Conservation (phyloP, 768 basidiomycete species). For the Lentinus brumalis region DNA sequence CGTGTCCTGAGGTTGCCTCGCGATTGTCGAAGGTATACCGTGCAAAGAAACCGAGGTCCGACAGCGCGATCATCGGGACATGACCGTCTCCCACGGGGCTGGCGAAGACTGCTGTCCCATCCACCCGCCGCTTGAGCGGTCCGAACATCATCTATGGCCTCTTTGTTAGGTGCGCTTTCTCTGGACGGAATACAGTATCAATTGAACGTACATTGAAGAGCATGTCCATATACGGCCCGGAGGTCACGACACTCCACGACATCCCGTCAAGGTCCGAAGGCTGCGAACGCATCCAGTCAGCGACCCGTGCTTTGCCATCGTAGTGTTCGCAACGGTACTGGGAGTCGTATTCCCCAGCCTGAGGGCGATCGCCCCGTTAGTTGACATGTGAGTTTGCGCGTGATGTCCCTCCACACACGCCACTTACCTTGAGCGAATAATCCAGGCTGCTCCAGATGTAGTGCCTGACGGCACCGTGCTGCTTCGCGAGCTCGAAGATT, state of each 20-base stretch:
- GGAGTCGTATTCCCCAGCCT: conserved; percentile 20
- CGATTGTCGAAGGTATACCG: conserved; percentile 35
- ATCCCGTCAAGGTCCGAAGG: conserved; percentile 34
- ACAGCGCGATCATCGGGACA: conserved; percentile 34
- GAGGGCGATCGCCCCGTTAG: conserved; percentile 6
- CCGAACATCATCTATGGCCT: conserved; percentile 17
- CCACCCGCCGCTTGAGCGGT: conserved; percentile 25
- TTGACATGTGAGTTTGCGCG: background rate
- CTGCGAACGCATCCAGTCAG: conserved; percentile 41
- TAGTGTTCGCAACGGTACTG: conserved; percentile 41
- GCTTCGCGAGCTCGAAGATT: conserved; percentile 43
- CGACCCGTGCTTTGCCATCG: conserved; percentile 44
- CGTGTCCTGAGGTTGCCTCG: conserved; percentile 22
- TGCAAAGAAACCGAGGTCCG: conserved; percentile 35
- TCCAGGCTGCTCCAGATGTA: conserved; percentile 45
- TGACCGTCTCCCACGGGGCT: conserved; percentile 23
- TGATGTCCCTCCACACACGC: background rate
- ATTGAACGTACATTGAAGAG: conserved; percentile 9
- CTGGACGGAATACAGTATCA: background rate
- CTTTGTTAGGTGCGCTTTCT: background rate
- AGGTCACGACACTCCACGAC: conserved; percentile 42
- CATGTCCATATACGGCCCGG: conserved; percentile 28
- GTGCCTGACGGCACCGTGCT: conserved; percentile 37
- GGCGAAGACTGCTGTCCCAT: conserved; percentile 34
- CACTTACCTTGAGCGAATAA: conserved; percentile 40